phyloP scores from a whole-genome alignment of 2,329 filamentous ascomycete species.

The Tolypocladium capitatum region DNA sequence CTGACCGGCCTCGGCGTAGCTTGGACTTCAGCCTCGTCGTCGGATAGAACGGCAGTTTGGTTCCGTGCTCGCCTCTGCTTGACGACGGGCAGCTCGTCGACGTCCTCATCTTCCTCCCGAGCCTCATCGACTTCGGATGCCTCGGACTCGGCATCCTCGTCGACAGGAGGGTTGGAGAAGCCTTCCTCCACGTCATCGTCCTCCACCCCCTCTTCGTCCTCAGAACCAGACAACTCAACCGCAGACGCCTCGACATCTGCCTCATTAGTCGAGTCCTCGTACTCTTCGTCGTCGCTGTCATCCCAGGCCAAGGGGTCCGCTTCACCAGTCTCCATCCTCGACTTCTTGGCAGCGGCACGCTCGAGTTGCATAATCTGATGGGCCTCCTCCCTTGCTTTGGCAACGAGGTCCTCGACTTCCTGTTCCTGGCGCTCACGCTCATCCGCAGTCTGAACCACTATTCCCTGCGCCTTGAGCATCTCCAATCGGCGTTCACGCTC shows the following conservation, averaged over 20 bases:
- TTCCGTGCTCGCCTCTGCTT: constrained; percentile 36
- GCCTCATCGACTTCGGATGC: constrained; percentile 13
- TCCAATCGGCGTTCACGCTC: constrained; percentile 69
- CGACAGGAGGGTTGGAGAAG: constrained; percentile 19
- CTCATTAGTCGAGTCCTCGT: constrained; percentile 24
- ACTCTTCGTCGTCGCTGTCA: constrained; percentile 42
- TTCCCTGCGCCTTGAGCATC: constrained; percentile 63
- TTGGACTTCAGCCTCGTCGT: constrained; percentile 38
- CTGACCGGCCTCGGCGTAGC: constrained; percentile 37
- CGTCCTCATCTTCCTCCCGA: constrained; percentile 22
- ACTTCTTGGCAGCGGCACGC: constrained; percentile 56
- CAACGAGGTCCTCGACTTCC: constrained; percentile 76
- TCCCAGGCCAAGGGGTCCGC: constrained; percentile 41
- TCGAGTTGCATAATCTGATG: constrained; percentile 63
- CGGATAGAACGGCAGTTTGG: constrained; percentile 41
- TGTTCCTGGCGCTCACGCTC: constrained; percentile 73
- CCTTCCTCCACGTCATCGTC: constrained; percentile 22
- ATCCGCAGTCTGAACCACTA: constrained; percentile 72
- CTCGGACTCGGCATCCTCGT: constrained; percentile 26
- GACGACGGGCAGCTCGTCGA: constrained; percentile 25
- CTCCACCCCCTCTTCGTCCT: constrained; percentile 22
- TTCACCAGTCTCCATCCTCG: constrained; percentile 33
- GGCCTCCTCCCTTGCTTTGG: constrained; percentile 70
- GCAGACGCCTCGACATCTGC: constrained; percentile 24
- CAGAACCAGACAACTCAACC: constrained; percentile 31